Evolutionary conservation across 2,329 filamentous ascomycete species (phyloP).

Genomic region (Tolypocladium capitatum): DNA sequence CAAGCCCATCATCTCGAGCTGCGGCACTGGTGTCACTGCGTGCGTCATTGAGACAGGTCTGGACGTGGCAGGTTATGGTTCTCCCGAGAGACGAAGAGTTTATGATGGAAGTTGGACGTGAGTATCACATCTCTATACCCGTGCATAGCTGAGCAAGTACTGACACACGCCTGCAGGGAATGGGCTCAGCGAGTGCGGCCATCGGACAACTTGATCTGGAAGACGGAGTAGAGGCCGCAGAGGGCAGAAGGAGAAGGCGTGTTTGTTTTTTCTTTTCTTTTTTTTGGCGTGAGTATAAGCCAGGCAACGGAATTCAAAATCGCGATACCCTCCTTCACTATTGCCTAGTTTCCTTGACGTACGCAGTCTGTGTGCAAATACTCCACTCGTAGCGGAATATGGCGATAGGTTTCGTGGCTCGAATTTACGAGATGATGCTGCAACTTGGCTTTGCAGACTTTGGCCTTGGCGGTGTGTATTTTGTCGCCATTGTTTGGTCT

Average conservation of each 20-base stretch:
- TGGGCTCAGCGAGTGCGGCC: slow-evolving; percentile 54
- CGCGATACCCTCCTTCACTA: neutral
- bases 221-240: slow-evolving; percentile 22
- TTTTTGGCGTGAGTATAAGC: neutral
- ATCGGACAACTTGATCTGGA: slow-evolving; percentile 49
- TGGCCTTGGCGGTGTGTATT: neutral
- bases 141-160: slow-evolving; percentile 1
- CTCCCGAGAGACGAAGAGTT: slow-evolving; percentile 53
- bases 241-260: neutral
- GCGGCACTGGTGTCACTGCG: slow-evolving; percentile 89
- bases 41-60: slow-evolving; percentile 82
- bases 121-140: slow-evolving; percentile 26
- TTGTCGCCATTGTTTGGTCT: neutral
- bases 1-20: slow-evolving; percentile 75
- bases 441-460: neutral
- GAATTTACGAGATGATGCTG: neutral
- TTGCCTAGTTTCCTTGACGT: neutral
- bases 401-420: neutral
- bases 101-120: slow-evolving; percentile 99
- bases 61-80: slow-evolving; percentile 61
- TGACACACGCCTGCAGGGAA: slow-evolving; percentile 33
- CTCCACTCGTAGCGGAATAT: neutral
- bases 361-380: neutral
- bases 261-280: neutral
- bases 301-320: neutral